phyloP scores from a whole-genome alignment of 2,329 filamentous ascomycete species.

The Xylogone sp. region DNA sequence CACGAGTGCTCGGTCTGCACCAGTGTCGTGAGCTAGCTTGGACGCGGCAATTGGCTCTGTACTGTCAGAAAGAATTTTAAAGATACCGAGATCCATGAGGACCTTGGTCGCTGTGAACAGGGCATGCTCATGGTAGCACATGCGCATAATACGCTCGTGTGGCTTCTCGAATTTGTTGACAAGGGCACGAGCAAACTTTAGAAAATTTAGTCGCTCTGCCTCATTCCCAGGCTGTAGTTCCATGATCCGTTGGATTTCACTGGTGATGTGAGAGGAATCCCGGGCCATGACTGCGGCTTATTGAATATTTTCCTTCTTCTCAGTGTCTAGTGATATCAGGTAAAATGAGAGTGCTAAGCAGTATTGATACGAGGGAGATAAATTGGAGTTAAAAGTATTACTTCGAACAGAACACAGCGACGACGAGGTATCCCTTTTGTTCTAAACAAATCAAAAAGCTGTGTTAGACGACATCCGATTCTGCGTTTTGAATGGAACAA shows the following conservation, averaged over 20 bases:
- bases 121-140: conserved; percentile 3
- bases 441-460: too few species aligned
- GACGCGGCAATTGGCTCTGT: conserved; percentile 1
- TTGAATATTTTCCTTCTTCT: too few species aligned
- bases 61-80: neutral
- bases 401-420: too few species aligned
- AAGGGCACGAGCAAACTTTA: conserved; percentile 11
- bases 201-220: conserved; percentile 22
- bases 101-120: conserved; percentile 2
- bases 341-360: too few species aligned
- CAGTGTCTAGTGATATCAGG: too few species aligned
- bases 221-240: conserved; percentile 3
- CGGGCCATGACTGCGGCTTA: conserved; percentile 10
- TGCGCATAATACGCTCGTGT: conserved; percentile 4
- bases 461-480: too few species aligned
- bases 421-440: too few species aligned
- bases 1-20: conserved; percentile 2
- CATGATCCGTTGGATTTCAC: conserved; percentile 22
- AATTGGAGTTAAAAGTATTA: too few species aligned
- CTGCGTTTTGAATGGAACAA: too few species aligned
- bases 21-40: conserved; percentile 1
- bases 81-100: conserved; percentile 1
- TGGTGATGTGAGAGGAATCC: conserved; percentile 9
- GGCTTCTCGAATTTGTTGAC: conserved; percentile 2
- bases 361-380: too few species aligned